Evolutionary conservation across 2,329 filamentous ascomycete genomes (phyloP).

Genomic region (Cytospora schulzeri): DNA sequence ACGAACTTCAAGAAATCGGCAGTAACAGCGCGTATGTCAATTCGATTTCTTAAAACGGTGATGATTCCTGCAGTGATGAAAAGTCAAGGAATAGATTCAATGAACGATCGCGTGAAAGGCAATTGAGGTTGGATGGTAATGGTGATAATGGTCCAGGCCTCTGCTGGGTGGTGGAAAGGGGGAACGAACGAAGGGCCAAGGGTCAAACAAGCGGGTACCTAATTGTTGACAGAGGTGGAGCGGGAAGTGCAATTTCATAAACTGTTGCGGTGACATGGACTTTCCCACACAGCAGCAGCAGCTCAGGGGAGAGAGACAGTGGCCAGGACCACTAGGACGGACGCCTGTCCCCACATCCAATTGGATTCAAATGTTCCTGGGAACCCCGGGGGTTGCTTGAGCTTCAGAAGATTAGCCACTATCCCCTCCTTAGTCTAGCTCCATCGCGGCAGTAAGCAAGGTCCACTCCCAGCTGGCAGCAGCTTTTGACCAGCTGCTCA

Average conservation of each 20-base stretch:
- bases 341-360: not conserved
- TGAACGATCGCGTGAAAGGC: constrained; percentile 17
- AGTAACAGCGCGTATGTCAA: constrained; percentile 4
- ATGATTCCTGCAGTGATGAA: constrained; percentile 28
- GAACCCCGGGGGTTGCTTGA: not conserved
- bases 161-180: constrained; percentile 26
- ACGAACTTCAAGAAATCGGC: constrained; percentile 5
- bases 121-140: constrained; percentile 9
- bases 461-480: not conserved
- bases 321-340: not conserved
- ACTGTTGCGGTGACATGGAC: constrained; percentile 13
- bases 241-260: constrained; percentile 27
- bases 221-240: constrained; percentile 25
- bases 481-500: not conserved
- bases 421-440: not conserved
- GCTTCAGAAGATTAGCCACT: not conserved
- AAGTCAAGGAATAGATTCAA: constrained; percentile 13
- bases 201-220: constrained; percentile 14
- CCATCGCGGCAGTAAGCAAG: not conserved
- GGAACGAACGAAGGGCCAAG: constrained; percentile 26
- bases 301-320: not conserved
- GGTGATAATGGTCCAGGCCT: constrained; percentile 23
- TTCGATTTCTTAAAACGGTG: constrained; percentile 20
- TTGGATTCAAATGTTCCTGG: not conserved
- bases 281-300: constrained; percentile 15